Conservation (phyloP, 148 eudicot species). For the Amaranthus cruentus region DNA sequence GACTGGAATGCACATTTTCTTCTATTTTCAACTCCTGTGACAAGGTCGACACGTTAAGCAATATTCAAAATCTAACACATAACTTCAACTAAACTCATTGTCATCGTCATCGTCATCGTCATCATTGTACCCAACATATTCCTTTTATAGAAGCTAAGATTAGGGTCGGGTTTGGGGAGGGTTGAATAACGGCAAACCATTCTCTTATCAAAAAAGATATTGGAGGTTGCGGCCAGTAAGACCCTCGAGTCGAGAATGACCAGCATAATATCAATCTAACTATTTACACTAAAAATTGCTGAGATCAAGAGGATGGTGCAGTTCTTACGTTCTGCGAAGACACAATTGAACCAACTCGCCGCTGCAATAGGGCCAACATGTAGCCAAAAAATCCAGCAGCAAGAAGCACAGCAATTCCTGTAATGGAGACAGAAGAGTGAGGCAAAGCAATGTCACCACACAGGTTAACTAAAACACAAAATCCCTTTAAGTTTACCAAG, state of each 20-base stretch:
- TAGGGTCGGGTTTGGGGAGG: too few relatives aligned
- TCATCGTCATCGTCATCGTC: too few relatives aligned
- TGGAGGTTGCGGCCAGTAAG: too few relatives aligned
- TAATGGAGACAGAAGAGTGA: background rate
- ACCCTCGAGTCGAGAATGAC: too few relatives aligned
- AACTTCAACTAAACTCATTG: too few relatives aligned
- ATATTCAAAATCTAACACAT: background rate
- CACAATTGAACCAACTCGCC: slow-evolving; percentile 56
- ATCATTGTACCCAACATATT: too few relatives aligned
- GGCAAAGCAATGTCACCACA: slow-evolving; percentile 8
- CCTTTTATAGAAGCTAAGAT: too few relatives aligned
- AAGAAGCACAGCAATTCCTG: slow-evolving; percentile 56
- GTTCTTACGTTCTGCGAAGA: slow-evolving; percentile 53
- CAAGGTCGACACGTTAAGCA: background rate
- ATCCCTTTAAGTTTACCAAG: slow-evolving; percentile 44
- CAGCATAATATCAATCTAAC: too few relatives aligned
- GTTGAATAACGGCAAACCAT: too few relatives aligned
- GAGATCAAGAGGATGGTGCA: background rate
- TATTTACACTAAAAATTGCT: background rate
- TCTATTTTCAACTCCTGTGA: slow-evolving; percentile 40
- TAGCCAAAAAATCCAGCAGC: slow-evolving; percentile 85
- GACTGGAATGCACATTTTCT: slow-evolving; percentile 31
- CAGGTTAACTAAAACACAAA: background rate
- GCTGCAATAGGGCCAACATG: slow-evolving; percentile 74
- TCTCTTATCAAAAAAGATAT: too few relatives aligned